Evolutionary conservation across 75 land plant genomes (phyloP).

Genomic region (Sequoia sempervirens): DNA sequence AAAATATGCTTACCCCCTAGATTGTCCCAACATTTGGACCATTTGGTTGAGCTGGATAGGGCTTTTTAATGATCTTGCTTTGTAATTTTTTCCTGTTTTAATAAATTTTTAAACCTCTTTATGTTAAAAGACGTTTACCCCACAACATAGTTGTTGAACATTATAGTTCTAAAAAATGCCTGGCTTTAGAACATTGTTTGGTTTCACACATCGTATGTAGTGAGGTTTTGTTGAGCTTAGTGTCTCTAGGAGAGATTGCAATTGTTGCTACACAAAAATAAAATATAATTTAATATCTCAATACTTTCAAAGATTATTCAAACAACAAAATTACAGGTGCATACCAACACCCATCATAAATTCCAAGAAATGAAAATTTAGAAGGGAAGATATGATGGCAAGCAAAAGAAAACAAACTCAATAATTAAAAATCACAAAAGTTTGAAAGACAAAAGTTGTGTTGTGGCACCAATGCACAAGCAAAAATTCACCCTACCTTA

Average conservation of each 20-base stretch:
- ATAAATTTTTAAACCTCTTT: no score
- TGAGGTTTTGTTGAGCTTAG: constrained; percentile 92
- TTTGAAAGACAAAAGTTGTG: neutral
- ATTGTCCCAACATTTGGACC: no score
- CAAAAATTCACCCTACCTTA: constrained; percentile 41
- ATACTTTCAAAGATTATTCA: neutral
- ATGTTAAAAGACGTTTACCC: no score
- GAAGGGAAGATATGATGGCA: neutral
- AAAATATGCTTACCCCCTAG: constrained; percentile 41
- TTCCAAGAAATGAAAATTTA: neutral
- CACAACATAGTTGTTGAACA: constrained; percentile 96
- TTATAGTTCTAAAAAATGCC: constrained; percentile 82
- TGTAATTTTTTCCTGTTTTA: no score
- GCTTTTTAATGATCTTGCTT: no score
- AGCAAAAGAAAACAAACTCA: neutral
- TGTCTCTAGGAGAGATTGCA: constrained; percentile 86
- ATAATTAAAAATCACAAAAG: neutral
- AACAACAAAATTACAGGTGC: neutral
- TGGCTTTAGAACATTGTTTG: constrained; percentile 89
- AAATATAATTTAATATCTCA: neutral
- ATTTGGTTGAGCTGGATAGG: constrained; percentile 94
- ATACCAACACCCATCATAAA: neutral
- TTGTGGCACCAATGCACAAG: neutral
- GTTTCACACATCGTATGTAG: constrained; percentile 97
- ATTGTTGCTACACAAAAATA: constrained; percentile 77